A percentile compares a stretch with the other conserved stretches of the same genome.
Conservation (phyloP, 2,329 filamentous ascomycete genomes). For the Xylaria digitata region DNA sequence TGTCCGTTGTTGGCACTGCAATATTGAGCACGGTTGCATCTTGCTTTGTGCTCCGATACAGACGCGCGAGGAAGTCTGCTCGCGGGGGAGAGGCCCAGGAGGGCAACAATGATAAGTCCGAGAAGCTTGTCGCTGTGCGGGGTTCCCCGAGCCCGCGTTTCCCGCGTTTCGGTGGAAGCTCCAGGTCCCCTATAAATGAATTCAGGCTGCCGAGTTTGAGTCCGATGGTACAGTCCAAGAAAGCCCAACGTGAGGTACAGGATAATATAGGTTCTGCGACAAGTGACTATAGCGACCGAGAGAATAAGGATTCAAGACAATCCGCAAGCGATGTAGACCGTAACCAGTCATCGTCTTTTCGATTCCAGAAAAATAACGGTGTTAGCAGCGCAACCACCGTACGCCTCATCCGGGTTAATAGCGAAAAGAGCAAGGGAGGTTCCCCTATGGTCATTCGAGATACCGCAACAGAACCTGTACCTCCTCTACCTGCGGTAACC, state of each 20-base stretch:
- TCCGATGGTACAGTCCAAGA: conserved; percentile 42
- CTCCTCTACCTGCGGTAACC: conserved; percentile 17
- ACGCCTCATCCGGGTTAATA: conserved; percentile 48
- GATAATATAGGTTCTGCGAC: conserved; percentile 43
- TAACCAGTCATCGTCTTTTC: conserved; percentile 41
- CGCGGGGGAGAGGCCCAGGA: conserved; percentile 31
- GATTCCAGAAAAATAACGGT: conserved; percentile 46
- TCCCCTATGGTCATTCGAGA: conserved; percentile 9
- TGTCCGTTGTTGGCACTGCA: conserved; percentile 46
- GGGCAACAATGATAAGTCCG: conserved; percentile 35
- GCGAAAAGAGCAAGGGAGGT: conserved; percentile 38
- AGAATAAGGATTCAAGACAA: neutral
- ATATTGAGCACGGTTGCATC: conserved; percentile 41
- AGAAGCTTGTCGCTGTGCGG: conserved; percentile 45
- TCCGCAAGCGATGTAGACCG: conserved; percentile 30
- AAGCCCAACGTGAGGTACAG: conserved; percentile 31
- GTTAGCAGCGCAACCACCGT: conserved; percentile 47
- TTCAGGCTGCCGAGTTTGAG: conserved; percentile 47
- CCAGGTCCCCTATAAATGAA: conserved; percentile 44
- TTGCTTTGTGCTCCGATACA: conserved; percentile 45
- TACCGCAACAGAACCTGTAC: conserved; percentile 13
- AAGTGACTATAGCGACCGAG: conserved; percentile 39
- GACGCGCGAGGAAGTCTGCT: conserved; percentile 42
- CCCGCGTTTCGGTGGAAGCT: conserved; percentile 43
- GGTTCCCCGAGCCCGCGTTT: conserved; percentile 43